A percentile compares a stretch with the other conserved stretches of the same genome.
These are phyloP conservation scores for Annona squamosa DNA, from an alignment of 164 flowering plant genomes.

Conservation along the genomic window DNA sequence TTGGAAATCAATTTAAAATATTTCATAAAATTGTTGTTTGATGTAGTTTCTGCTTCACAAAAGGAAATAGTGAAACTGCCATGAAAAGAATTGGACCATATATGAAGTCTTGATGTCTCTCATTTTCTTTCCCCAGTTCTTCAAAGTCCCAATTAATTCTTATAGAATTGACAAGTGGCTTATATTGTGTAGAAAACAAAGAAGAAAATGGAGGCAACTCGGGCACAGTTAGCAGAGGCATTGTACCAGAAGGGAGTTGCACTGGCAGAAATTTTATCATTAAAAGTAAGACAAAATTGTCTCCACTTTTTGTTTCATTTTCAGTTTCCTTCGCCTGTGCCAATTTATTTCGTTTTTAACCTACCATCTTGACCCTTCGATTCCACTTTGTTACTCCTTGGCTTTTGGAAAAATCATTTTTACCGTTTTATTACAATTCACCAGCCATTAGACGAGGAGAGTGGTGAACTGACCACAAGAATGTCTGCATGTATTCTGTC, in stretches of 20 bases:
- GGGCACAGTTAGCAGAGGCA: conserved; percentile 79
- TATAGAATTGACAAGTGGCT: background rate
- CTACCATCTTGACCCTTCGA: background rate
- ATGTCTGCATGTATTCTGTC: background rate
- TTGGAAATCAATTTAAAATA: background rate
- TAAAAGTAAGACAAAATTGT: conserved; percentile 34
- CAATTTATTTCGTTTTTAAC: background rate
- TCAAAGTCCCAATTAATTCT: no score
- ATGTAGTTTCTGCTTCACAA: background rate
- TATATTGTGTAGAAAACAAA: conserved; percentile 42
- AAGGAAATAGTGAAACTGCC: background rate
- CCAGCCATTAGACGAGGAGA: background rate
- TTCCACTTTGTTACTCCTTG: background rate
- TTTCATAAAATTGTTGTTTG: background rate
- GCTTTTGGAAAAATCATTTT: background rate
- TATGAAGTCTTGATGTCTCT: background rate
- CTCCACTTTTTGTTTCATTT: background rate
- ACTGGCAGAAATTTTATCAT: conserved; percentile 51
- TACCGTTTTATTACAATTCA: background rate
- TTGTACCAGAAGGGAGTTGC: conserved; percentile 90
- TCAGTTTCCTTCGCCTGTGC: background rate
- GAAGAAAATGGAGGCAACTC: conserved; percentile 81
- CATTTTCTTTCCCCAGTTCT: no score
- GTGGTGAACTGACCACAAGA: background rate
- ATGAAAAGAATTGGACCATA: background rate